Percentiles rank a stretch among this genome's conserved stretches.
These are phyloP conservation scores for Cladobotryum mycophilum DNA, from an alignment of 2,329 filamentous ascomycete species.

Conservation along the genomic window DNA sequence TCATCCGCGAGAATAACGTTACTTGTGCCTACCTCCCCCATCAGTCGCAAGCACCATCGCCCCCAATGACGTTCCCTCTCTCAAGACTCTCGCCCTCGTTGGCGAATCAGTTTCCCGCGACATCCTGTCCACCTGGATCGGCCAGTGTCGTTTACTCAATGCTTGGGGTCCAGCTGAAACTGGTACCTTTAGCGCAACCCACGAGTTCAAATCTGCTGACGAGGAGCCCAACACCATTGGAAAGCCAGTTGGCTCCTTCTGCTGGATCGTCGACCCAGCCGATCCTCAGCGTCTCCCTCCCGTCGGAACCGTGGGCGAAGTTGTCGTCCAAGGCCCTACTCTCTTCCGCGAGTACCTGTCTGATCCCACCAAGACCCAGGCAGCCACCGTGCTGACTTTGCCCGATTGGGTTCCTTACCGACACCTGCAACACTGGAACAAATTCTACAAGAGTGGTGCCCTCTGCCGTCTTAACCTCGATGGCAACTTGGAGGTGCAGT, in stretches of 20 bases:
- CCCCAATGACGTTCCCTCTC: background rate
- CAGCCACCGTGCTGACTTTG: background rate
- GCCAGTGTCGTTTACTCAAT: background rate
- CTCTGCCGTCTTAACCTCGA: background rate
- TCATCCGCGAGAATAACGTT: background rate
- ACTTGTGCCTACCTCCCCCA: slow-evolving; percentile 2
- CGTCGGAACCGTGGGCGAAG: slow-evolving; percentile 1
- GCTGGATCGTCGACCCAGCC: slow-evolving; percentile 6
- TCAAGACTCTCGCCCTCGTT: background rate
- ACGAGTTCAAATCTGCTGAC: no score
- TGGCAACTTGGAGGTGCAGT: background rate
- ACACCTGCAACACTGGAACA: background rate
- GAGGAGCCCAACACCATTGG: slow-evolving; percentile 1
- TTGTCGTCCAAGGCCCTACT: slow-evolving; percentile 4
- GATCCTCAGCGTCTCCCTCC: background rate
- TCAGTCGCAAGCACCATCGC: background rate
- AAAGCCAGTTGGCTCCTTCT: background rate
- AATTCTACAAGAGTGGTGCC: background rate
- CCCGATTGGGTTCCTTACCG: background rate
- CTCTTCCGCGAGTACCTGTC: slow-evolving; percentile 1
- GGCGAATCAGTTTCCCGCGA: slow-evolving; percentile 6
- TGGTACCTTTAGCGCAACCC: background rate
- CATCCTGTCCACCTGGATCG: slow-evolving; percentile 6
- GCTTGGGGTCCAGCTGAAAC: slow-evolving; percentile 8
- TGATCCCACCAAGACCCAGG: no score